Base-by-base conservation (phyloP, 1,139 yeast species). In the Saccharomyces hybrid region DNA sequence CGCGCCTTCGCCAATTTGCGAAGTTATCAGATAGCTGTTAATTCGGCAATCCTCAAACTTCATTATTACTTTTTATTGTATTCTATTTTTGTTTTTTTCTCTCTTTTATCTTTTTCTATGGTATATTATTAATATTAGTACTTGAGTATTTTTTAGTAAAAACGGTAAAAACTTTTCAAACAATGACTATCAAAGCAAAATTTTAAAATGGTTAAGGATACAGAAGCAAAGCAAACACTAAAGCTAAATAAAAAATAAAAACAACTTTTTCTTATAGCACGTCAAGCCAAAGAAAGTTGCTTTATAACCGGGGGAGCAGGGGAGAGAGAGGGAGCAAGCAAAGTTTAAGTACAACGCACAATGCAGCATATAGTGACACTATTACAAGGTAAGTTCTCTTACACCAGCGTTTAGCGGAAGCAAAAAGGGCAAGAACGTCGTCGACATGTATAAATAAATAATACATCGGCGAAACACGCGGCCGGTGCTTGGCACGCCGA, bases 1-100 rank as follows among this genome's bases (percentile, higher is more conserved):
- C 28, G 96, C 91, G 42, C 97, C 97, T 1, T 95, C 81, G 14
- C 97, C 97, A 16, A 88, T 77, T 49, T 59, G 63, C 9, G 56
- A 48, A 8, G 61, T 55, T 19, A 68, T 58, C 49, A 58, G 60
- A 51, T 58, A 67, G 48, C 67, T 66, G 54, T 68, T 68, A 14
- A 68, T 62, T 53, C 61, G 61, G 53, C 67, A 65, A 51, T 65
- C 60, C 21, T 61, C 59, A 29, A 66, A 53, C 71, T 67, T 67
- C 19, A 47, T 49, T 27, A 19, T 38, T 29, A 44, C 29, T 26
- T 28, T n/a, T 8, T 12, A 14, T 4, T 6, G 27, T 24, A 24
- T 24, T 24, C 26, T 29, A n/a, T 38, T 29, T 28, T 24, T 26
- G 21, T n/a, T n/a, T 8, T 12, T 16, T 42, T 27, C 27, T 50